phyloP scores from a whole-genome alignment of 1,284 basidiomycete genomes.

The Paramarasmius palmivorus region DNA sequence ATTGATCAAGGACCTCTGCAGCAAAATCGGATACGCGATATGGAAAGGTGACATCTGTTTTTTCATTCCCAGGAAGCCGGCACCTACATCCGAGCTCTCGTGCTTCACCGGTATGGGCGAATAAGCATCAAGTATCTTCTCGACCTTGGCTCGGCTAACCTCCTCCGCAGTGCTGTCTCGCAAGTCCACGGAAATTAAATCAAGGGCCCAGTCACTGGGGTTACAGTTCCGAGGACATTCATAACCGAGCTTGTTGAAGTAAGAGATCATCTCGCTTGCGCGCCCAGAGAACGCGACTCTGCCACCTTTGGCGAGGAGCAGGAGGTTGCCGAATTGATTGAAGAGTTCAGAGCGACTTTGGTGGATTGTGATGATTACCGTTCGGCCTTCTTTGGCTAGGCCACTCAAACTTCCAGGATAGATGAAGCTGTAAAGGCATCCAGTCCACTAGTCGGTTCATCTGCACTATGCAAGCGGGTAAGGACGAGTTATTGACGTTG shows the following conservation, averaged over 20 bases:
- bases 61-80: slow-evolving; percentile 6
- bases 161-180: slow-evolving; percentile 11
- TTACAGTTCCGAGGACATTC: slow-evolving; percentile 13
- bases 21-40: slow-evolving; percentile 15
- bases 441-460: slow-evolving; percentile 44
- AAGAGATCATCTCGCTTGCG: slow-evolving; percentile 10
- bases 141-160: slow-evolving; percentile 9
- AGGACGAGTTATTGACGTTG: neutral
- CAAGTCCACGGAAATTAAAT: slow-evolving; percentile 13
- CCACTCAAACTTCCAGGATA: slow-evolving; percentile 41
- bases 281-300: slow-evolving; percentile 16
- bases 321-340: slow-evolving; percentile 43
- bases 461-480: slow-evolving; percentile 20
- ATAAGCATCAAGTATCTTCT: slow-evolving; percentile 10
- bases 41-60: slow-evolving; percentile 14
- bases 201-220: slow-evolving; percentile 17
- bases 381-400: slow-evolving; percentile 49
- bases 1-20: slow-evolving; percentile 14
- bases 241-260: slow-evolving; percentile 10
- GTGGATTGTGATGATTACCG: slow-evolving; percentile 52
- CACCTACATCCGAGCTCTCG: neutral
- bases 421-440: slow-evolving; percentile 48
- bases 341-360: slow-evolving; percentile 53
- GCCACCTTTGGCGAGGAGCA: slow-evolving; percentile 50
- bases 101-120: neutral